phyloP scores from a whole-genome alignment of 176 grass and related monocot species.

The Leersia perrieri region DNA sequence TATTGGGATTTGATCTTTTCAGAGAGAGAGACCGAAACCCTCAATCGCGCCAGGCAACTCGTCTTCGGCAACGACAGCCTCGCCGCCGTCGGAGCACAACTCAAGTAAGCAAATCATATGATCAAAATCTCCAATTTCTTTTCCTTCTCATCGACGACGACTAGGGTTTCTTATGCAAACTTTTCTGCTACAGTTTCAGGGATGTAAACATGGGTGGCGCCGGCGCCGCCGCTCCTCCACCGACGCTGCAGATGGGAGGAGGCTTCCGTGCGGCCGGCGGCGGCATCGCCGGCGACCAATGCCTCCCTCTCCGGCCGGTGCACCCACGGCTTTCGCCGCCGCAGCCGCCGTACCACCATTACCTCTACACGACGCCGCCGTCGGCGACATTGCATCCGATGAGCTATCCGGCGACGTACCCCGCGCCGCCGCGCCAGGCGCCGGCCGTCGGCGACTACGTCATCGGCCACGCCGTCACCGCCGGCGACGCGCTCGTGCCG shows the following conservation, averaged over 20 bases:
- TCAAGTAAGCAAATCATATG: conserved; percentile 63
- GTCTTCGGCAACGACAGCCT: conserved; percentile 91
- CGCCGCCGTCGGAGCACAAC: conserved; percentile 41
- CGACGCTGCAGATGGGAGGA: conserved; percentile 38
- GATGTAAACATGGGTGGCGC: conserved; percentile 55
- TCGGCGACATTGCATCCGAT: conserved; percentile 51
- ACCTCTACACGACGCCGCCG: conserved; percentile 52
- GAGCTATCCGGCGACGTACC: conserved; percentile 54
- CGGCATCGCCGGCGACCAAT: conserved; percentile 40
- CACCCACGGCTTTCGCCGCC: conserved; percentile 50
- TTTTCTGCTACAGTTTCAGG: conserved; percentile 53
- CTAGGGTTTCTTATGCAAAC: conserved; percentile 51
- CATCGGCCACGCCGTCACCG: conserved; percentile 68
- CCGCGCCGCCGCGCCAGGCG: conserved; percentile 32
- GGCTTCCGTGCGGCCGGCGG: conserved; percentile 35
- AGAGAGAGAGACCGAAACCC: conserved; percentile 99
- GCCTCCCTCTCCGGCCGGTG: conserved; percentile 48
- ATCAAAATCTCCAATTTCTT: not conserved
- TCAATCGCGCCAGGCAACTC: conserved; percentile 93
- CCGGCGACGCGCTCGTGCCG: conserved; percentile 29
- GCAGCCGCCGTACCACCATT: conserved; percentile 41
- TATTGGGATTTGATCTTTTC: not conserved
- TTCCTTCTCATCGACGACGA: conserved; percentile 5
- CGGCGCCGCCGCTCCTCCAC: conserved; percentile 17
- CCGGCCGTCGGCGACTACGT: conserved; percentile 50